Conservation (phyloP, 1,284 basidiomycete species). For the Albatrellus sp. region DNA sequence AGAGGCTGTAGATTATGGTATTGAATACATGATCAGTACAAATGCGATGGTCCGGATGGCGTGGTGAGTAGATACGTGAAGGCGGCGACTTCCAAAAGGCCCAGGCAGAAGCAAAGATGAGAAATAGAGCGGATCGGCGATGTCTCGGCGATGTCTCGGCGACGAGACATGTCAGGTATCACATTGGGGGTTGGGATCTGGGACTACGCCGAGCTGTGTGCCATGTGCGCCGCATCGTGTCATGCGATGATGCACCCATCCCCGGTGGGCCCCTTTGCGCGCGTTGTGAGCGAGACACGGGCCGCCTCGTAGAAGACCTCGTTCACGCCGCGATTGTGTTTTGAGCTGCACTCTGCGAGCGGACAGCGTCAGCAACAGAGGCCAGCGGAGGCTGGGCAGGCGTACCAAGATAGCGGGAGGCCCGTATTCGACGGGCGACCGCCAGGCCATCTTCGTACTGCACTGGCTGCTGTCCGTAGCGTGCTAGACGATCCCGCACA, state of each 20-base stretch:
- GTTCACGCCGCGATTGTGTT: conserved; percentile 85
- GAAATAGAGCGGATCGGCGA: no score
- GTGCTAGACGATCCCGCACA: conserved; percentile 55
- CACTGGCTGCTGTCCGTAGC: conserved; percentile 57
- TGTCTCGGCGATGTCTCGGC: no score
- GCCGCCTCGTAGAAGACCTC: conserved; percentile 90
- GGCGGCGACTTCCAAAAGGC: neutral
- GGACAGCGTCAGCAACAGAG: conserved; percentile 4
- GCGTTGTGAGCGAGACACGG: conserved; percentile 67
- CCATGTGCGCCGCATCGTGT: neutral
- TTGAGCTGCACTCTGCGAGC: conserved; percentile 81
- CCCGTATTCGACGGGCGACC: conserved; percentile 82
- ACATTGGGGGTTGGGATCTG: no score
- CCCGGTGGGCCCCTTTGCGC: conserved; percentile 51
- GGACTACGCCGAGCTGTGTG: no score
- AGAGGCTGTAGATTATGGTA: neutral
- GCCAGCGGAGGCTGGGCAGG: conserved; percentile 8
- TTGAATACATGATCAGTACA: conserved; percentile 3
- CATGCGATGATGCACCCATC: conserved; percentile 36
- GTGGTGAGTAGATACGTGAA: conserved; percentile 2
- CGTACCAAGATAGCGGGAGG: conserved; percentile 82
- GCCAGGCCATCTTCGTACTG: conserved; percentile 86
- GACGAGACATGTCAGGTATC: no score
- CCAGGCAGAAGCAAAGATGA: neutral
- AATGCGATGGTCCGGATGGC: conserved; percentile 6